Percentiles rank a stretch among this genome's conserved stretches.
These are phyloP conservation scores for Sporothrix phasma DNA, from an alignment of 2,329 filamentous ascomycete species.

Conservation along the genomic window DNA sequence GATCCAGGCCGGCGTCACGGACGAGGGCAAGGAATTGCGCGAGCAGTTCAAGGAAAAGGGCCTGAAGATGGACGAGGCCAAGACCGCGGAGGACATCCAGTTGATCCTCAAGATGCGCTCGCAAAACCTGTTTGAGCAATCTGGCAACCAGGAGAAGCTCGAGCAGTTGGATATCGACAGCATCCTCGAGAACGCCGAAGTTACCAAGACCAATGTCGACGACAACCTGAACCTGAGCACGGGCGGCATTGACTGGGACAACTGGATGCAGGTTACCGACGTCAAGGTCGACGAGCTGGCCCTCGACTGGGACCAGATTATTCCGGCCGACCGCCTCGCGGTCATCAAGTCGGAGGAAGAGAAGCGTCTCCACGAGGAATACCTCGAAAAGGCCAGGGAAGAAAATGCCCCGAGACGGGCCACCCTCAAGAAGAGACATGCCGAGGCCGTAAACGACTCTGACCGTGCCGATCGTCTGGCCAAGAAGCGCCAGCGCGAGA, in stretches of 20 bases:
- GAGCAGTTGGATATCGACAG: conserved; percentile 97
- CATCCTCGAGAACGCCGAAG: conserved; percentile 90
- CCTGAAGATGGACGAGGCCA: conserved; percentile 66
- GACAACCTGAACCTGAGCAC: conserved; percentile 87
- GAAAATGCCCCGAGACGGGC: conserved; percentile 76
- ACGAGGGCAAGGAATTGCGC: conserved; percentile 73
- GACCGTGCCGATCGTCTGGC: conserved; percentile 55
- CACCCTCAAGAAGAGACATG: conserved; percentile 45
- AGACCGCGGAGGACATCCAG: conserved; percentile 88
- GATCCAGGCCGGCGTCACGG: conserved; percentile 91
- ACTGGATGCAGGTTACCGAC: conserved; percentile 96
- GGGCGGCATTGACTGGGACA: conserved; percentile 75
- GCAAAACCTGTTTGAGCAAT: conserved; percentile 99
- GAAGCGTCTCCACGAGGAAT: conserved; percentile 70
- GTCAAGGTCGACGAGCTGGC: conserved; percentile 77
- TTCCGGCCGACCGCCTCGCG: conserved; percentile 84
- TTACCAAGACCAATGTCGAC: conserved; percentile 91
- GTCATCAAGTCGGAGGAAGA: conserved; percentile 85
- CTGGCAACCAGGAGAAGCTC: conserved; percentile 88
- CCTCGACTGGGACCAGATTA: conserved; percentile 96
- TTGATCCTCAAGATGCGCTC: conserved; percentile 93
- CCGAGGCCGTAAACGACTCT: conserved; percentile 30
- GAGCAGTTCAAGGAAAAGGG: conserved; percentile 71
- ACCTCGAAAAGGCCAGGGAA: conserved; percentile 71
- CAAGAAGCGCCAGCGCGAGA: conserved; percentile 57